These are phyloP conservation scores for Pleurostoma richardsiae DNA, from an alignment of 2,329 filamentous ascomycete species.

Conservation along the genomic window DNA sequence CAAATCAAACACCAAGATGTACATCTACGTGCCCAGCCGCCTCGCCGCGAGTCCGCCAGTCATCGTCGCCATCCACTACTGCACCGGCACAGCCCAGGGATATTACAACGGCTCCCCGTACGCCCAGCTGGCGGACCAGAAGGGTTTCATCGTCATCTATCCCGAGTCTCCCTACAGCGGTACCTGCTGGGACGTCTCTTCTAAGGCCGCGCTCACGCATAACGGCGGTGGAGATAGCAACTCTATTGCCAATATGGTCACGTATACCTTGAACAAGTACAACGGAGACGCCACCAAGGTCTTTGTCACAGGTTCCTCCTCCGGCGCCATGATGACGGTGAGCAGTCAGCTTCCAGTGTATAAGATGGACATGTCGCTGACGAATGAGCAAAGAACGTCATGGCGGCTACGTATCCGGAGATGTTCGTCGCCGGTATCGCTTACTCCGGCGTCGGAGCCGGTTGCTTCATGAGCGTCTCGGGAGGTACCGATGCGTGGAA, in stretches of 20 bases:
- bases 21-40: slow-evolving; percentile 26
- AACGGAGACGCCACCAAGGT: slow-evolving; percentile 39
- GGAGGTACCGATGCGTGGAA: slow-evolving; percentile 41
- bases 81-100: slow-evolving; percentile 41
- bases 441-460: slow-evolving; percentile 49
- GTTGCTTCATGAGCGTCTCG: slow-evolving; percentile 45
- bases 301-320: slow-evolving; percentile 42
- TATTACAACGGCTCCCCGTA: slow-evolving; percentile 7
- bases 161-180: slow-evolving; percentile 33
- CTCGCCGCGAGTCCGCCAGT: slow-evolving; percentile 38
- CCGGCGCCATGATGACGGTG: slow-evolving; percentile 49
- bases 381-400: slow-evolving; percentile 26
- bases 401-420: slow-evolving; percentile 50
- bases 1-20: slow-evolving; percentile 19
- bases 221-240: slow-evolving; percentile 15
- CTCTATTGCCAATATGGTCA: slow-evolving; percentile 31
- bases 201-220: slow-evolving; percentile 41
- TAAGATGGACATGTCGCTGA: too few relatives aligned
- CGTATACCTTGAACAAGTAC: slow-evolving; percentile 41
- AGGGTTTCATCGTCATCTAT: slow-evolving; percentile 51
- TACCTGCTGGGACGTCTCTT: slow-evolving; percentile 57
- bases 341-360: neutral
- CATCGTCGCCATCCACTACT: slow-evolving; percentile 53
- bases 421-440: slow-evolving; percentile 45
- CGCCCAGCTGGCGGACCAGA: slow-evolving; percentile 44